Percentiles rank a stretch among this genome's conserved stretches.
Conservation (phyloP, 1,139 yeast species). For the Scheffersomyces illinoinensis region DNA sequence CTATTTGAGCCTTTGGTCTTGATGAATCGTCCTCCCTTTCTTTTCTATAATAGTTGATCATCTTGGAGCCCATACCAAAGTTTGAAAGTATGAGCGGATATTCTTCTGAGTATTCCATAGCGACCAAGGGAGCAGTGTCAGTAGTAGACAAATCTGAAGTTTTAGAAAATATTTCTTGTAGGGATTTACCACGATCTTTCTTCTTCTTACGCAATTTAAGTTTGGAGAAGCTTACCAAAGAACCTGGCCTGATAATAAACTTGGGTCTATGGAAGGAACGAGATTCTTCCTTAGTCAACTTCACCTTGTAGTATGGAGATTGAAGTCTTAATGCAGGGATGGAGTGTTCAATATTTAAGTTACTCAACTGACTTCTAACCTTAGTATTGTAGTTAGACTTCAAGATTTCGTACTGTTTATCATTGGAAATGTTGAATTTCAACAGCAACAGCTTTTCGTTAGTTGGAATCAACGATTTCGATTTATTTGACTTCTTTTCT, state of each 20-base stretch:
- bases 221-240: conserved; percentile 73
- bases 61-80: conserved; percentile 94
- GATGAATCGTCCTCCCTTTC: conserved; percentile 76
- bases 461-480: conserved; percentile 46
- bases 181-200: conserved; percentile 83
- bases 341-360: conserved; percentile 87
- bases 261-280: conserved; percentile 81
- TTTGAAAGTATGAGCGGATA: conserved; percentile 80
- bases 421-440: conserved; percentile 85
- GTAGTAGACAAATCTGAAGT: conserved; percentile 80
- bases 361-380: conserved; percentile 91
- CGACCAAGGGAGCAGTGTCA: conserved; percentile 75
- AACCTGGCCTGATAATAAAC: conserved; percentile 76
- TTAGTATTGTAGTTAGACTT: conserved; percentile 87
- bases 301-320: conserved; percentile 88
- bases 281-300: conserved; percentile 64
- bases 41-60: conserved; percentile 90
- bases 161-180: conserved; percentile 68
- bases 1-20: conserved; percentile 85
- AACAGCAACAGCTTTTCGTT: conserved; percentile 48
- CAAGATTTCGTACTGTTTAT: conserved; percentile 77
- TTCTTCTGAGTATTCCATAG: conserved; percentile 91
- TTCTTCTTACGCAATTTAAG: conserved; percentile 81
- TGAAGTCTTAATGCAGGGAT: conserved; percentile 85
- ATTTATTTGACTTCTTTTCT: conserved; percentile 23